phyloP scores from a whole-genome alignment of 768 basidiomycete genomes.

The Mycena olivaceomarginata region DNA sequence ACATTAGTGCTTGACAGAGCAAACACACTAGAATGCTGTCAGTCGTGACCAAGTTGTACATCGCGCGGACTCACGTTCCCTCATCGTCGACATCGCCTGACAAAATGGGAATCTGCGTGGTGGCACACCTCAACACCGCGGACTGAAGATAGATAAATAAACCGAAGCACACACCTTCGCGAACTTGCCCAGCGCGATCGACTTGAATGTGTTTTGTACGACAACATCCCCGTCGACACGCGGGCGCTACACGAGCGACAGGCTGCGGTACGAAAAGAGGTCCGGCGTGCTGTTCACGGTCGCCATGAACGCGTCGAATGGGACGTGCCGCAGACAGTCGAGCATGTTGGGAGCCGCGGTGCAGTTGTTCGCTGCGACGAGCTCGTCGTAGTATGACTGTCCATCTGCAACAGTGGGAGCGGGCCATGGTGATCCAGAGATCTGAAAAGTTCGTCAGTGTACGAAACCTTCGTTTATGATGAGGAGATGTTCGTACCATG shows the following conservation, averaged over 20 bases:
- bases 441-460: no score
- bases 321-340: slow-evolving; percentile 57
- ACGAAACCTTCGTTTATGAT: background rate
- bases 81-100: background rate
- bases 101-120: background rate
- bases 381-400: no score
- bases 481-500: slow-evolving; percentile 29
- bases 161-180: background rate
- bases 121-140: background rate
- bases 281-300: slow-evolving; percentile 57
- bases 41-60: no score
- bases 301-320: slow-evolving; percentile 51
- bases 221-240: slow-evolving; percentile 22
- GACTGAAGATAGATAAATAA: background rate
- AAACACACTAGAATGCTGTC: no score
- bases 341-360: slow-evolving; percentile 50
- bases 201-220: no score
- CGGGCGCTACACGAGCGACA: slow-evolving; percentile 59
- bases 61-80: background rate
- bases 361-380: slow-evolving; percentile 44
- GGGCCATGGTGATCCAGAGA: no score
- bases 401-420: no score
- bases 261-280: slow-evolving; percentile 53
- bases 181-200: no score
- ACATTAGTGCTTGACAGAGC: no score